These are phyloP conservation scores for Hirschioporus abietinus DNA, from an alignment of 768 basidiomycete genomes.

Conservation along the genomic window DNA sequence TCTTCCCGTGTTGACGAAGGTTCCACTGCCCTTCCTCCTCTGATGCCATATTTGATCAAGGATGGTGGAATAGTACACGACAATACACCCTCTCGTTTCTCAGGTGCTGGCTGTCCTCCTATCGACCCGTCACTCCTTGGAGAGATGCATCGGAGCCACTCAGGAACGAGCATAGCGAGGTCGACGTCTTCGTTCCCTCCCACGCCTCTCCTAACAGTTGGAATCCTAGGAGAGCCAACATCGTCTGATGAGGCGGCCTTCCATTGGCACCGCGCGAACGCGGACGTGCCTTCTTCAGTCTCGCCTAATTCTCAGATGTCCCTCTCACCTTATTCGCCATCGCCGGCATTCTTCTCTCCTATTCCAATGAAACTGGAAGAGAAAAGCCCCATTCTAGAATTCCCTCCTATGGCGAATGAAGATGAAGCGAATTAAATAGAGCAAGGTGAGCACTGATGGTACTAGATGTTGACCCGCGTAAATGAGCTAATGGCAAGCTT, in stretches of 20 bases:
- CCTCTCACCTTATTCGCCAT: neutral
- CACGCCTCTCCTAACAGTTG: neutral
- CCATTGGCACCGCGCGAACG: neutral
- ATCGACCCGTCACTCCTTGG: neutral
- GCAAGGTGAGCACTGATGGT: neutral
- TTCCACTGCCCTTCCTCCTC: neutral
- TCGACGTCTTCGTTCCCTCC: neutral
- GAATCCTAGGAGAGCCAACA: neutral
- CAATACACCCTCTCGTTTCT: neutral
- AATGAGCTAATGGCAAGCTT: neutral
- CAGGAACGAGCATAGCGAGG: neutral
- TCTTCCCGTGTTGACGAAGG: neutral
- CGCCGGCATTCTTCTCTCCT: neutral
- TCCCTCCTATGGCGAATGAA: neutral
- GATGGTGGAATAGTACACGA: neutral
- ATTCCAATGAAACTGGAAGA: neutral
- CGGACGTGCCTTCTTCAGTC: neutral
- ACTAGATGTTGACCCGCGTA: neutral
- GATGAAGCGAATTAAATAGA: neutral
- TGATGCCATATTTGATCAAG: neutral
- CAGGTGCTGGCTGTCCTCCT: neutral
- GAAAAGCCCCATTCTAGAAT: neutral
- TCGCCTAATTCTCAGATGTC: neutral
- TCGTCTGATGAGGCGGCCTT: neutral
- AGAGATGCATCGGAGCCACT: neutral